Evolutionary conservation across 805 yeast species (phyloP).

Genomic region (Danielia oregonensis): DNA sequence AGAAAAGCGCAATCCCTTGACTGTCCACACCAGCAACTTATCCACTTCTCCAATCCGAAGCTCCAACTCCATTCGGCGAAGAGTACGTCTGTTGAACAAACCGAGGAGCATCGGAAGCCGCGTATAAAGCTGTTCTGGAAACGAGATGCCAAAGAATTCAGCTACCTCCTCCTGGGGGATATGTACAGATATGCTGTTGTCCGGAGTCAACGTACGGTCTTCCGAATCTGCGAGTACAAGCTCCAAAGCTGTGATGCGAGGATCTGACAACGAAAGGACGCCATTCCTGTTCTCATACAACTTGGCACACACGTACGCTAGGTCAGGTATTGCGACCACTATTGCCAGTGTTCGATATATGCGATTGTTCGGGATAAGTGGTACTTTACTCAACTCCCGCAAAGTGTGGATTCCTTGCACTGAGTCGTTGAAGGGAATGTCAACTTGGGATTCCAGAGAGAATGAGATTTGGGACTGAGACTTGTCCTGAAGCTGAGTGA

Average conservation of each 20-base stretch:
- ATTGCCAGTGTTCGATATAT: constrained; percentile 18
- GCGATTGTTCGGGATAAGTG: constrained; percentile 2
- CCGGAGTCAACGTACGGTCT: constrained; percentile 1
- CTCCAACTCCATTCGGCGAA: constrained; percentile 6
- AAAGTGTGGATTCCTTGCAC: neutral
- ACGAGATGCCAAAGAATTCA: constrained; percentile 11
- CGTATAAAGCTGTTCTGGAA: constrained; percentile 16
- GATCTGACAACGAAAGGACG: constrained; percentile 19
- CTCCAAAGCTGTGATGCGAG: constrained; percentile 22
- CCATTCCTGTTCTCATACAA: constrained; percentile 12
- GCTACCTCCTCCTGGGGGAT: constrained; percentile 8
- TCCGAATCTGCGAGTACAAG: constrained; percentile 18
- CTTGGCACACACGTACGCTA: constrained; percentile 26
- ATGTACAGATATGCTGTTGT: constrained; percentile 6
- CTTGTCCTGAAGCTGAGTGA: neutral
- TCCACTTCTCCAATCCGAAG: constrained; percentile 4
- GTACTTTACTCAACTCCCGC: constrained; percentile 3
- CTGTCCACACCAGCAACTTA: constrained; percentile 7
- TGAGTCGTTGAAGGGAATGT: no score
- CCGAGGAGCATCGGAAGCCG: constrained; percentile 4
- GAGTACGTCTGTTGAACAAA: constrained; percentile 4
- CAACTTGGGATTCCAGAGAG: neutral
- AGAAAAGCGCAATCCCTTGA: neutral
- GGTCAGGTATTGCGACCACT: constrained; percentile 21
- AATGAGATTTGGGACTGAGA: neutral